phyloP scores from a whole-genome alignment of 352 stramenopile species.

The Globisporangium emineosum region DNA sequence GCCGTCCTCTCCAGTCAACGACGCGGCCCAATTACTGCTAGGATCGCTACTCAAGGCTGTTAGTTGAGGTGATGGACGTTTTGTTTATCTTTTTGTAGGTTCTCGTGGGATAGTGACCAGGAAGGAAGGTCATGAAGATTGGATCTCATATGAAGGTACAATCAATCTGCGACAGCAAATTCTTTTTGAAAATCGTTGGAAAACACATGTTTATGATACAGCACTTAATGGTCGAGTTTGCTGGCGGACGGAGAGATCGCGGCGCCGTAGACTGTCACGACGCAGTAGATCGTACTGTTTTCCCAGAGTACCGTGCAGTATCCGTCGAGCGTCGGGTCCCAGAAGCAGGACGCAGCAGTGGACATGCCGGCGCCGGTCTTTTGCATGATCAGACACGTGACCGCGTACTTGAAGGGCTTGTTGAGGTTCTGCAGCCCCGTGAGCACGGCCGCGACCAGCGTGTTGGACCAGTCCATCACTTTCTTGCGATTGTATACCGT shows the following conservation, averaged over 20 bases:
- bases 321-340: constrained; percentile 71
- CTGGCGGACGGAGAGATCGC: constrained; percentile 75
- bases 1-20: constrained; percentile 30
- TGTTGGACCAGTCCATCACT: constrained; percentile 83
- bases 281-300: constrained; percentile 83
- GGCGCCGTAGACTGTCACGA: constrained; percentile 79
- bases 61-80: constrained; percentile 4
- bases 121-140: background rate
- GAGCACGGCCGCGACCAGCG: constrained; percentile 74
- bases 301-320: constrained; percentile 85
- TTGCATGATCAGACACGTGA: constrained; percentile 86
- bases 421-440: constrained; percentile 83
- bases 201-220: constrained; percentile 1
- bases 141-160: background rate
- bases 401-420: constrained; percentile 85
- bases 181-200: background rate
- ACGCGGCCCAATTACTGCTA: constrained; percentile 52
- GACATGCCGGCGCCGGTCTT: constrained; percentile 75
- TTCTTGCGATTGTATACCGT: constrained; percentile 87
- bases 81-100: background rate
- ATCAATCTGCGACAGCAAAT: background rate
- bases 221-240: constrained; percentile 63
- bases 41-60: constrained; percentile 32
- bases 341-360: constrained; percentile 71
- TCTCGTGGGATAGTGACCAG: background rate